Evolutionary conservation across 2,329 filamentous ascomycete genomes (phyloP), one percentile per base, ranked within the genome.

Genomic region (Trichoderma sp.): DNA sequence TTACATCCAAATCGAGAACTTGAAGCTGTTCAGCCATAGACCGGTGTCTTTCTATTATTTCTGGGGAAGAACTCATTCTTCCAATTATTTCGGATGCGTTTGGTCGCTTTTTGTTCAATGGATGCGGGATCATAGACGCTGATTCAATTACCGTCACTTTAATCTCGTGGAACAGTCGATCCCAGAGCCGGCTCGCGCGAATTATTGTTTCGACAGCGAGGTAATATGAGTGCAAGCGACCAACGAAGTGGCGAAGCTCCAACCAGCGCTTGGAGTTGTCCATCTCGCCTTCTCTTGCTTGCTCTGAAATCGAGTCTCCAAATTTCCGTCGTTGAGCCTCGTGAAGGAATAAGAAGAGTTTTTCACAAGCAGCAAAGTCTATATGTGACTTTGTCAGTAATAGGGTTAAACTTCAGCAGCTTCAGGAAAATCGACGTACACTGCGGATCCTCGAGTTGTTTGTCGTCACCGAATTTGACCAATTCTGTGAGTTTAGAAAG

Each of bases 111-210:
- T 57, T 72, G 3, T 73, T 43, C 0, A 78, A 32, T 0, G 75
- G 78, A 21, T 77, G 77, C 2, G 15, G 1, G 0, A 70, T 61
- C 0, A 60, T n/a, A 0, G 24, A n/a, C 12, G 75, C 80, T 0
- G 82, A 83, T 0, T 74, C 67, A 0, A 83, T 53, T 0, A 70
- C 36, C 0, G 73, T 73, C 8, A 84, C 74, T 4, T 74, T 61
- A 30, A 80, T 74, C 11, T 80, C 76, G 6, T 77, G 70, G 8
- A 83, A 83, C 0, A 83, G 72, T 4, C 73, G 73, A 0, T 77
- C 76, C 77, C 80, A 82, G 4, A 73, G 65, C 0, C 30, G 9
- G 15, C 75, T 72, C 0, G 77, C 75, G 2, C 73, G 53, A 7
- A 78, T 71, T 0, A 81, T 74, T 1, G 65, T 73, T 6, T 73